phyloP scores from a whole-genome alignment of 2,329 filamentous ascomycete genomes.

The Aspergillus sp. region DNA sequence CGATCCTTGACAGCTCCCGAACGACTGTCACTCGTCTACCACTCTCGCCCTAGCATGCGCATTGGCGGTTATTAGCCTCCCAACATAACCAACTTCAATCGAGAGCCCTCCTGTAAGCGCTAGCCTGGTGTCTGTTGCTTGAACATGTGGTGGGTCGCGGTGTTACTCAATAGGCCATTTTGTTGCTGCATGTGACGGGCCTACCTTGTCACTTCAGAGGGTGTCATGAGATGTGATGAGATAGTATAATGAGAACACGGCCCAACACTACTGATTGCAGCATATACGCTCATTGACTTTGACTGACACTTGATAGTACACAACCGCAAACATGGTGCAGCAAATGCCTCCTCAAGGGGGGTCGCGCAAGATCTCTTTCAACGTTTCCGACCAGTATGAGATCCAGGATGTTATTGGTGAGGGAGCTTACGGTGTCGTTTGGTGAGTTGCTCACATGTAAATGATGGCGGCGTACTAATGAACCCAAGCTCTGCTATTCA shows the following conservation, averaged over 20 bases:
- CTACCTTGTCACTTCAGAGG: neutral
- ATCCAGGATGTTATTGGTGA: conserved; percentile 99
- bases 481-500: conserved; percentile 81
- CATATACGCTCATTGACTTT: neutral
- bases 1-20: conserved; percentile 11
- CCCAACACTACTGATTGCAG: neutral
- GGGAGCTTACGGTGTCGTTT: conserved; percentile 97
- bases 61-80: conserved; percentile 5
- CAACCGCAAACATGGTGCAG: conserved; percentile 42
- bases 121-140: conserved; percentile 6
- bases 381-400: conserved; percentile 98
- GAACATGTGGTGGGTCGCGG: conserved; percentile 1
- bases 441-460: conserved; percentile 60
- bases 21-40: conserved; percentile 4
- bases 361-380: conserved; percentile 96
- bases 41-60: conserved; percentile 9
- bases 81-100: neutral
- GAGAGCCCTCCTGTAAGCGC: conserved; percentile 16
- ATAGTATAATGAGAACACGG: neutral
- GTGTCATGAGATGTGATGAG: conserved; percentile 2
- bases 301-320: conserved; percentile 16
- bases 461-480: conserved; percentile 16
- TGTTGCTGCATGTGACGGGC: conserved; percentile 7
- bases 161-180: neutral
- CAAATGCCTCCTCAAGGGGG: conserved; percentile 53